Conservation (phyloP, 2,329 filamentous ascomycete genomes). For the Cyanodermella asteris region DNA sequence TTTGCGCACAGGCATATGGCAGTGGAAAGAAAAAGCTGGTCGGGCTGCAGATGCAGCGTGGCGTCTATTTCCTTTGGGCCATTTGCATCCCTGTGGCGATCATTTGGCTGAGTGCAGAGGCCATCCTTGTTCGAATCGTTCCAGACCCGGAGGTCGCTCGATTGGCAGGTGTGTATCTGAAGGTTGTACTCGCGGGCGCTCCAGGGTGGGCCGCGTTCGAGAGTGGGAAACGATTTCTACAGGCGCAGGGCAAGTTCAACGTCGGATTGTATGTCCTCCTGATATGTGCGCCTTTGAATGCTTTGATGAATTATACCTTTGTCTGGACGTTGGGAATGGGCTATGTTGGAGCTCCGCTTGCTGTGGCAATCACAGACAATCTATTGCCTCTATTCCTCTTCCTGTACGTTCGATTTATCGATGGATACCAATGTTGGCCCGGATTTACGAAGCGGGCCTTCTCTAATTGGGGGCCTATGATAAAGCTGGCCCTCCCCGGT, state of each 20-base stretch:
- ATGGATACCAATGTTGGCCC: slow-evolving; percentile 58
- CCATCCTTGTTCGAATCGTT: slow-evolving; percentile 43
- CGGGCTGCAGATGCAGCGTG: slow-evolving; percentile 60
- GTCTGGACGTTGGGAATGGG: slow-evolving; percentile 50
- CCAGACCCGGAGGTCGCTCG: slow-evolving; percentile 49
- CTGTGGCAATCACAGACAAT: slow-evolving; percentile 53
- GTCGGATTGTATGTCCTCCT: slow-evolving; percentile 67
- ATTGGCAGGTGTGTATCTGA: slow-evolving; percentile 53
- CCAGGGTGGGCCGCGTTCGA: slow-evolving; percentile 61
- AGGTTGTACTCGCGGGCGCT: slow-evolving; percentile 45
- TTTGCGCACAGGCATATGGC: slow-evolving; percentile 85
- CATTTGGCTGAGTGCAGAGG: slow-evolving; percentile 47
- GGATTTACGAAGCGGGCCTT: slow-evolving; percentile 47
- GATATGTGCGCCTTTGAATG: slow-evolving; percentile 63
- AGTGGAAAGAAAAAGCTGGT: slow-evolving; percentile 78
- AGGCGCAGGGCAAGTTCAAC: slow-evolving; percentile 70
- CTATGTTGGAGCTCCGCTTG: slow-evolving; percentile 62
- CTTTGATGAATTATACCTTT: slow-evolving; percentile 57
- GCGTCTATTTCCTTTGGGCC: slow-evolving; percentile 54
- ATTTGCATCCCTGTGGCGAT: slow-evolving; percentile 51
- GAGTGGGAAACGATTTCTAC: slow-evolving; percentile 62
- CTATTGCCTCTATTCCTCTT: slow-evolving; percentile 52
- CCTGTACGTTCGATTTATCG: slow-evolving; percentile 49
- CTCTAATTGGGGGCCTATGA: slow-evolving; percentile 62
- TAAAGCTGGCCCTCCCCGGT: slow-evolving; percentile 67